Base-by-base conservation (phyloP, 192 early-diverging fungal genomes). In the Lunasporangiospora selenospora region DNA sequence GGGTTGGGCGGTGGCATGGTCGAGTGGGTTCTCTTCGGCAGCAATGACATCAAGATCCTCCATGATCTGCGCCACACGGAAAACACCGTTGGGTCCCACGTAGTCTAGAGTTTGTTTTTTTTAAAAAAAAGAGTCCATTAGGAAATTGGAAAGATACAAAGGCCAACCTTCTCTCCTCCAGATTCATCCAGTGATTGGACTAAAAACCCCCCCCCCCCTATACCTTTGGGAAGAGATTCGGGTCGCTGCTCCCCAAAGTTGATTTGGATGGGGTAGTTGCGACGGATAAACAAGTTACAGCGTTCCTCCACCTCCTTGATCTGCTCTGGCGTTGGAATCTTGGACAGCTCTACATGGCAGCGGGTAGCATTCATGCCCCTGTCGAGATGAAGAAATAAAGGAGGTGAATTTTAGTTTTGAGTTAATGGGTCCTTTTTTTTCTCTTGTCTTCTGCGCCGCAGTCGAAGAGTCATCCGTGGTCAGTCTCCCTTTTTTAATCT, bases 311-410 rank as follows among this genome's bases (percentile, higher is more conserved):
- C 77, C 6, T 65, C 39, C 11, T 71, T 61, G 7, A 89, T 49
- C 31, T 81, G 63, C 11, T 80, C 77, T 26, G 50, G 59, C 2
- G 76, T 75, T 1, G 82, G 81, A 18, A 76, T 54, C 8, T 83
- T 83, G 34, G 58, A 60, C 29, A 89, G 65, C 39, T 91, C 90
- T 0, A 91, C 79, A 77, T 87, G 85, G 41, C 77, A 84, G 13
- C 58, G 49, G 2, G 76, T 82, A 9, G 69, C 77, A 19, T 85
- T 88, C 37, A 90, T 75, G 23, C 62, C 78, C 85, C 82, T 83
- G 18, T 40, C 9, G 36, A 23, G 45, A 47, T 12, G 34, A 55
- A 36, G 16, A 62, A 53, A 10, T 51, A 34, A 47, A 62, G 29
- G 31, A 3, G 3, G 16, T 24, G 3, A 29, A 2, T 43, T 43